Evolutionary conservation across 352 stramenopile species (phyloP).

Genomic region (Globisporangium canariense): DNA sequence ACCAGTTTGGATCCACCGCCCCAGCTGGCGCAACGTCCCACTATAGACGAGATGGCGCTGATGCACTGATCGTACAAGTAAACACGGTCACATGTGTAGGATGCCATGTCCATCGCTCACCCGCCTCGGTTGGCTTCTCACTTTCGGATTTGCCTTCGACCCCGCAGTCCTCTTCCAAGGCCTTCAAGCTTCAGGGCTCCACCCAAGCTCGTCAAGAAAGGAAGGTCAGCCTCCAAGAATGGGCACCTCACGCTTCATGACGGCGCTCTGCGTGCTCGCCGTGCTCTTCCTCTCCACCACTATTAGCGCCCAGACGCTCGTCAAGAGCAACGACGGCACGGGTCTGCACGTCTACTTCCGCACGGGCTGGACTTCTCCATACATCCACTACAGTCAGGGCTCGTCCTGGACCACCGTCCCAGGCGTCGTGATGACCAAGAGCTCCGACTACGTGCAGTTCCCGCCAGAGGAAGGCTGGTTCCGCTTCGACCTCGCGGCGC

Average conservation of each 20-base stretch:
- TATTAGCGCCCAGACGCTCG: slow-evolving; percentile 24
- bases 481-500: slow-evolving; percentile 26
- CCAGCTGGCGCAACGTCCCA: neutral
- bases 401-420: slow-evolving; percentile 32
- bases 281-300: slow-evolving; percentile 2
- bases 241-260: neutral
- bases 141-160: slow-evolving; percentile 5
- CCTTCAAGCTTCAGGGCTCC: neutral
- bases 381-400: slow-evolving; percentile 40
- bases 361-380: slow-evolving; percentile 26
- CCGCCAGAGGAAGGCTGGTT: slow-evolving; percentile 40
- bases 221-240: neutral
- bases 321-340: slow-evolving; percentile 28
- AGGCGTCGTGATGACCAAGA: slow-evolving; percentile 32
- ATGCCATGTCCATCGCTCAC: neutral
- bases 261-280: neutral
- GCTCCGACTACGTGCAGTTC: slow-evolving; percentile 31
- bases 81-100: neutral
- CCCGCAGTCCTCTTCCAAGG: neutral
- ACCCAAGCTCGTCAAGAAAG: neutral
- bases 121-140: neutral
- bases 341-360: slow-evolving; percentile 32
- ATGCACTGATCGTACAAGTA: neutral
- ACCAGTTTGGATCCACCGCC: slow-evolving; percentile 1
- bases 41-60: neutral